Percentiles rank a stretch among this genome's conserved stretches.
Conservation (phyloP, 2,329 filamentous ascomycete species). For the Phoma sp. region DNA sequence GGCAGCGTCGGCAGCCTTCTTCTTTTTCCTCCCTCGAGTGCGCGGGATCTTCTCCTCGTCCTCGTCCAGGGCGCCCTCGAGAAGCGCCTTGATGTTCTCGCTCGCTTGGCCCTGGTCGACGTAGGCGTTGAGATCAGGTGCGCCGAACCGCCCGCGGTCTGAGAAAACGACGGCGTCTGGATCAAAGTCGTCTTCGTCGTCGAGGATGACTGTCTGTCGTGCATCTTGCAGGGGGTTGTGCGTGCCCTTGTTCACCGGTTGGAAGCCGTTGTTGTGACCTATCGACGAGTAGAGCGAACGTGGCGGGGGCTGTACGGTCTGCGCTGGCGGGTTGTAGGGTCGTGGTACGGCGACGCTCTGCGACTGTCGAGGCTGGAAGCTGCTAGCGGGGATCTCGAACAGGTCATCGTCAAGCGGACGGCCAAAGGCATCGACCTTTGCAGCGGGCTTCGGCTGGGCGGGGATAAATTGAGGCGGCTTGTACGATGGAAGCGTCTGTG, state of each 20-base stretch:
- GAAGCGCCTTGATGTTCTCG: slow-evolving; percentile 79
- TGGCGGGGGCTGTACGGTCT: slow-evolving; percentile 58
- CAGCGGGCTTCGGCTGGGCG: slow-evolving; percentile 4
- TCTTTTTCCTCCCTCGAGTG: slow-evolving; percentile 54
- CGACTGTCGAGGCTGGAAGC: slow-evolving; percentile 40
- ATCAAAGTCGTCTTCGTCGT: slow-evolving; percentile 55
- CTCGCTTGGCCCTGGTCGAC: slow-evolving; percentile 75
- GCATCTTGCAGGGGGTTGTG: slow-evolving; percentile 37
- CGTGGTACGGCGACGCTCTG: slow-evolving; percentile 54
- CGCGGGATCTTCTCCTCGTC: slow-evolving; percentile 64
- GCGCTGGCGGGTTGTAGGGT: slow-evolving; percentile 54
- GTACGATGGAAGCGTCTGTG: slow-evolving; percentile 19
- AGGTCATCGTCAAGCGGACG: slow-evolving; percentile 41
- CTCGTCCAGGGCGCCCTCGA: slow-evolving; percentile 81
- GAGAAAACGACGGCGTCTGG: slow-evolving; percentile 55
- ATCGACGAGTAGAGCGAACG: slow-evolving; percentile 62
- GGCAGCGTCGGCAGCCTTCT: slow-evolving; percentile 46
- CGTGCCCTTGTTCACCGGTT: slow-evolving; percentile 45
- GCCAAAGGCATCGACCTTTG: slow-evolving; percentile 22
- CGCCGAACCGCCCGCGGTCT: slow-evolving; percentile 58
- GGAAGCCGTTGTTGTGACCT: slow-evolving; percentile 48
- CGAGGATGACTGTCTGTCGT: slow-evolving; percentile 50
- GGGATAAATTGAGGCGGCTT: slow-evolving; percentile 1
- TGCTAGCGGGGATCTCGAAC: slow-evolving; percentile 44
- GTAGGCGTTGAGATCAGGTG: slow-evolving; percentile 64